Evolutionary conservation across 257 asterid genomes (phyloP).

Genomic region (Solanum dulcamara): DNA sequence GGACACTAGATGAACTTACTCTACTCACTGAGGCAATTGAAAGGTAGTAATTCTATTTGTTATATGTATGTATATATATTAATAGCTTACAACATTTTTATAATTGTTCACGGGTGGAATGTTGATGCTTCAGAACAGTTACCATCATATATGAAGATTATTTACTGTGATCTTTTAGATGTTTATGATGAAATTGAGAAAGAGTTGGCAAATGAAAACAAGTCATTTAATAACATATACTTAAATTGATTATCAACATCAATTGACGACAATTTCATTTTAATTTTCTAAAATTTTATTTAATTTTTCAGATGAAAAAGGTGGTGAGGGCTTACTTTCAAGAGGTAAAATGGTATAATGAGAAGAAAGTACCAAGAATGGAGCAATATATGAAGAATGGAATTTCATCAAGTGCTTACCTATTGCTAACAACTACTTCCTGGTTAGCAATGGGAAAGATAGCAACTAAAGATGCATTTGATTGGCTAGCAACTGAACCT

Average conservation of each 20-base stretch:
- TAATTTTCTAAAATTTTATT: no score
- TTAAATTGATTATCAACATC: no score
- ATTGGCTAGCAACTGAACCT: conserved; percentile 17
- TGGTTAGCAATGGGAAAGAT: conserved; percentile 7
- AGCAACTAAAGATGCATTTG: conserved; percentile 4
- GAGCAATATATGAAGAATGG: conserved; percentile 7
- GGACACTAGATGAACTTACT: background rate
- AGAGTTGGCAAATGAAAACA: background rate
- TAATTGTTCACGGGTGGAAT: background rate
- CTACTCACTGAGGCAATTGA: background rate
- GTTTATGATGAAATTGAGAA: background rate
- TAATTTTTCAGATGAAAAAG: no score
- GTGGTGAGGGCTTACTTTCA: conserved; percentile 6
- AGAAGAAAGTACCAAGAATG: background rate
- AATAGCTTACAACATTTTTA: background rate
- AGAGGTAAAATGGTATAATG: conserved; percentile 18
- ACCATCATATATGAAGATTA: background rate
- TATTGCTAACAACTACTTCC: background rate
- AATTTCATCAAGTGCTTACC: background rate
- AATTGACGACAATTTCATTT: no score
- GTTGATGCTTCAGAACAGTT: no score
- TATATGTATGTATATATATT: no score
- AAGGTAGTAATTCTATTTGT: background rate
- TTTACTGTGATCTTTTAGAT: background rate
- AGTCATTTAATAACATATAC: no score